These are phyloP conservation scores for Dendrocalamus latiflorus DNA, from an alignment of 202 grass and related monocot genomes.

Conservation along the genomic window DNA sequence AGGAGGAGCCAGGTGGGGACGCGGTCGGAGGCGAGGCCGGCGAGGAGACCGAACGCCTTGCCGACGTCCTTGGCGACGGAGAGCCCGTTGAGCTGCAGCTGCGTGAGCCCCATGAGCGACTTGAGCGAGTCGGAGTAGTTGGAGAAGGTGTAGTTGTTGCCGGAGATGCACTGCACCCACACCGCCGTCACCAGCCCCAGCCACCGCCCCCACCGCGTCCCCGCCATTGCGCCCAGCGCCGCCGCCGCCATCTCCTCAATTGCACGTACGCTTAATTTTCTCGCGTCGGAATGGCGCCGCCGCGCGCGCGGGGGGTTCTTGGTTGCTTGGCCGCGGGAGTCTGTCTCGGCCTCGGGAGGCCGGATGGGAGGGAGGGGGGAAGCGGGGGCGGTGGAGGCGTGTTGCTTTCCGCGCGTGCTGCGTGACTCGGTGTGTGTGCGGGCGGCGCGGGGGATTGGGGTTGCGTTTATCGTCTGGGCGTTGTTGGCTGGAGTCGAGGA, in stretches of 20 bases:
- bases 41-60: slow-evolving; percentile 91
- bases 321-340: neutral
- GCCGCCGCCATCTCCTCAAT: slow-evolving; percentile 8
- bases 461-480: neutral
- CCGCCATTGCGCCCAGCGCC: slow-evolving; percentile 40
- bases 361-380: slow-evolving; percentile 10
- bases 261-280: neutral
- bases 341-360: neutral
- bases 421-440: neutral
- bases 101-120: slow-evolving; percentile 78
- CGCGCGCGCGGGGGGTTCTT: too few species aligned
- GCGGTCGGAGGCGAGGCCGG: slow-evolving; percentile 80
- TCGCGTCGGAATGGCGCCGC: too few species aligned
- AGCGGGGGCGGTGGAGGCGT: slow-evolving; percentile 38
- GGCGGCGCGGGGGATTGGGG: too few species aligned
- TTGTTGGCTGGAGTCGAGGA: too few species aligned
- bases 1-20: slow-evolving; percentile 78
- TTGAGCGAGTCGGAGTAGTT: slow-evolving; percentile 91
- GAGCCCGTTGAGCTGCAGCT: slow-evolving; percentile 89
- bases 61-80: slow-evolving; percentile 99
- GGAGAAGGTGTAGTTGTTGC: slow-evolving; percentile 99
- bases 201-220: slow-evolving; percentile 58
- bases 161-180: slow-evolving; percentile 99
- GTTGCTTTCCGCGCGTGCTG: slow-evolving; percentile 6
- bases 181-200: slow-evolving; percentile 83